Conservation (phyloP, 2,329 filamentous ascomycete genomes). For the Ilyonectria destructans region DNA sequence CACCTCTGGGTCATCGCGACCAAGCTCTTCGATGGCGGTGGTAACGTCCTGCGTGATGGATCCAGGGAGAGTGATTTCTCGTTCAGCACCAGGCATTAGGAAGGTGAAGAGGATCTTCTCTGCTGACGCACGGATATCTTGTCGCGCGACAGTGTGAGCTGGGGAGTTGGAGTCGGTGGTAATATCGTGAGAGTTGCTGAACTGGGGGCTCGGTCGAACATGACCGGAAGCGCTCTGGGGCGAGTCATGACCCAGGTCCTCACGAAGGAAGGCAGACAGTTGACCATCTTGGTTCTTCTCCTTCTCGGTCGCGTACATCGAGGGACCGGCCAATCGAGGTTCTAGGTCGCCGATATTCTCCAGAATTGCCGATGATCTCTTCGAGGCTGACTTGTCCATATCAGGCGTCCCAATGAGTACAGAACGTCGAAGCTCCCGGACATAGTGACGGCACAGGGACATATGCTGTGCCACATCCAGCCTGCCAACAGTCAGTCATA, state of each 20-base stretch:
- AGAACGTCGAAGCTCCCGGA: constrained; percentile 93
- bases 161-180: constrained; percentile 87
- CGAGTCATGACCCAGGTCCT: constrained; percentile 73
- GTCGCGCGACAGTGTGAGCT: constrained; percentile 85
- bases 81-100: constrained; percentile 92
- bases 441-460: constrained; percentile 97
- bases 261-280: constrained; percentile 90
- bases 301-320: constrained; percentile 77
- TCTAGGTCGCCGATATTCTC: constrained; percentile 81
- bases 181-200: constrained; percentile 73
- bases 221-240: constrained; percentile 65
- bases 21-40: constrained; percentile 88
- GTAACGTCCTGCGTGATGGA: constrained; percentile 91
- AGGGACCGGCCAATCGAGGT: constrained; percentile 72
- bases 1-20: constrained; percentile 95
- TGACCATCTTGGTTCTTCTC: constrained; percentile 89
- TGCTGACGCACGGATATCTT: constrained; percentile 92
- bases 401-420: constrained; percentile 95
- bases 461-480: constrained; percentile 99
- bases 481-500: constrained; percentile 68
- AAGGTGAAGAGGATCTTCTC: constrained; percentile 99
- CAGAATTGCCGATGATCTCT: constrained; percentile 86
- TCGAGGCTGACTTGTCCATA: constrained; percentile 84
- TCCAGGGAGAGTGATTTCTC: constrained; percentile 94
- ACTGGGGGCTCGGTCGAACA: constrained; percentile 69